Percentiles rank a stretch among this genome's conserved stretches.
Evolutionary conservation across 179 eudicot genomes (phyloP).

Genomic region (Monotropa hypopitys): DNA sequence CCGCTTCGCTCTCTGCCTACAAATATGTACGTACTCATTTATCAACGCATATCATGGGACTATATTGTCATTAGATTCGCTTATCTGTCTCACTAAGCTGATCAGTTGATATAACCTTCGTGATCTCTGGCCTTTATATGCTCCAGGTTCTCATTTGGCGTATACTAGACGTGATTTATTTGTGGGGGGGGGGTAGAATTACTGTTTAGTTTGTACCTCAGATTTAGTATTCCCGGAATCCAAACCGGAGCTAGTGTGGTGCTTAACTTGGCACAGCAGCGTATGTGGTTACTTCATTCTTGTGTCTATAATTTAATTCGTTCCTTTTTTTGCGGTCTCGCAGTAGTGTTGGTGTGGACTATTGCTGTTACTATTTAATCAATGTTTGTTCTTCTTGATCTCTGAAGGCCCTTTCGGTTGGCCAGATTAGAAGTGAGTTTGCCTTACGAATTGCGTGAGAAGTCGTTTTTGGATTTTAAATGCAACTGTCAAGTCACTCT

Average conservation of each 20-base stretch:
- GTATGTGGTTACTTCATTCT: background rate
- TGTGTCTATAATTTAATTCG: background rate
- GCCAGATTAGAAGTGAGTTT: background rate
- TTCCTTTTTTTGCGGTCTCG: background rate
- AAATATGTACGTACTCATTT: slow-evolving; percentile 21
- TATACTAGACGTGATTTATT: too few relatives aligned
- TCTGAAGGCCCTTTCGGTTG: background rate
- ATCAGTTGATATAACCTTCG: background rate
- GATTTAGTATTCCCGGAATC: background rate
- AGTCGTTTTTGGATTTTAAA: background rate
- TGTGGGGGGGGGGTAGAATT: background rate
- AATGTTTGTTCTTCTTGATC: background rate
- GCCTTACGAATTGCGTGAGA: background rate
- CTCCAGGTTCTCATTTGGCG: background rate
- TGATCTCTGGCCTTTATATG: background rate
- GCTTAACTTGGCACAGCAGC: background rate
- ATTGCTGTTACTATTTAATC: background rate
- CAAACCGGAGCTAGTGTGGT: background rate
- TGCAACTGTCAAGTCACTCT: background rate
- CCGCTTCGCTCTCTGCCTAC: slow-evolving; percentile 27
- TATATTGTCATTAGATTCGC: background rate
- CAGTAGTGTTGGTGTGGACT: background rate
- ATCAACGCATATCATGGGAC: background rate
- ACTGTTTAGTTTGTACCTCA: background rate
- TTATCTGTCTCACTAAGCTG: background rate